Conservation (phyloP, 2,329 filamentous ascomycete genomes). For the Sclerotiophoma versabilis region DNA sequence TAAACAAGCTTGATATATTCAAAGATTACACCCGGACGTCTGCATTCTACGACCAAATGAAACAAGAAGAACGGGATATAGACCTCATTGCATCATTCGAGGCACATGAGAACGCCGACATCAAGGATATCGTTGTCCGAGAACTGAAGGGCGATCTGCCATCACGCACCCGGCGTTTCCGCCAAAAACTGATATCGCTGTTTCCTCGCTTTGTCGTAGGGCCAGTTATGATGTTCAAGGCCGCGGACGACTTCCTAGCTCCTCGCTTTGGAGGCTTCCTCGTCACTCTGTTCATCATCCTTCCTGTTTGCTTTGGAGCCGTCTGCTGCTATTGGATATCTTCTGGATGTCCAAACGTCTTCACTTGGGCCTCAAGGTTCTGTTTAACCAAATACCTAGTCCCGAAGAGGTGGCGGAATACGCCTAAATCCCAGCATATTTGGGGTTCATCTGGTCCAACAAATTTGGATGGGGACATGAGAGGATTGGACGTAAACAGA, state of each 20-base stretch:
- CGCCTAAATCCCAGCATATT: background rate
- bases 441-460: background rate
- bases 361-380: background rate
- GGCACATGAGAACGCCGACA: background rate
- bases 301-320: background rate
- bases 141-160: background rate
- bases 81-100: conserved; percentile 4
- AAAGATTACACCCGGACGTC: background rate
- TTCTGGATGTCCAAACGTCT: background rate
- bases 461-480: background rate
- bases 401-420: background rate
- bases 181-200: background rate
- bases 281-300: background rate
- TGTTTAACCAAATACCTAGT: background rate
- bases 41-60: background rate
- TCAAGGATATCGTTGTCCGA: background rate
- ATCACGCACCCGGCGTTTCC: background rate
- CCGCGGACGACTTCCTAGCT: background rate
- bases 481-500: background rate
- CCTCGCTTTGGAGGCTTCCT: background rate
- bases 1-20: background rate
- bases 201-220: background rate
- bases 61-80: background rate
- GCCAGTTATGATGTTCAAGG: background rate
- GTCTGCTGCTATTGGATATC: background rate